phyloP scores from a whole-genome alignment of 345 rosid species.

The Salix caprea region DNA sequence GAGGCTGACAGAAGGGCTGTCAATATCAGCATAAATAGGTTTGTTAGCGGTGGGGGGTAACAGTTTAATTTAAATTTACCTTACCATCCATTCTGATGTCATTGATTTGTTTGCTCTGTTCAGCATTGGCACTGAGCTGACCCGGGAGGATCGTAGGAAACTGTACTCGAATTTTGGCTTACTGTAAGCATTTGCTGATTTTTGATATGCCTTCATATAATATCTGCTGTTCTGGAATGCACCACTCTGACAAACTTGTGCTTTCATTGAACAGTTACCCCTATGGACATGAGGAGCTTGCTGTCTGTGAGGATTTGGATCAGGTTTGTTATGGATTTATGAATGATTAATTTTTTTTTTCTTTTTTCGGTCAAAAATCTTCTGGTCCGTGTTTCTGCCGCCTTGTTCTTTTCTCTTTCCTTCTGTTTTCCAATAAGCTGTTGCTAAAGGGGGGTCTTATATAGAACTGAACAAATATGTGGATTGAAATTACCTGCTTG shows the following conservation, averaged over 20 bases:
- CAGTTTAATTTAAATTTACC: not conserved
- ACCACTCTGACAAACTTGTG: constrained; percentile 5
- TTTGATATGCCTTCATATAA: not conserved
- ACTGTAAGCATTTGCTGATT: constrained; percentile 49
- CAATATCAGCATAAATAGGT: constrained; percentile 94
- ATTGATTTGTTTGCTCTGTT: constrained; percentile 14
- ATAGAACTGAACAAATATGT: not conserved
- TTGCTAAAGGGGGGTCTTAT: not conserved
- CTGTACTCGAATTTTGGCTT: constrained; percentile 90
- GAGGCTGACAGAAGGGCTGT: constrained; percentile 99
- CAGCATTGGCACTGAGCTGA: constrained; percentile 99
- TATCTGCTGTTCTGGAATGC: not conserved
- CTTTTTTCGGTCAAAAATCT: not conserved
- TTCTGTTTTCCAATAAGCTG: no score
- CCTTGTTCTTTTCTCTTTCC: no score
- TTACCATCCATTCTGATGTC: no score
- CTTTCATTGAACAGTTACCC: constrained; percentile 46
- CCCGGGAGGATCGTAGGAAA: constrained; percentile 94
- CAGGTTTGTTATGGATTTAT: constrained; percentile 46
- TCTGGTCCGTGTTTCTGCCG: not conserved
- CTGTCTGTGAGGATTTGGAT: constrained; percentile 81
- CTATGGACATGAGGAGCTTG: constrained; percentile 87
- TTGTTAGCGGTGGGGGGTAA: not conserved
- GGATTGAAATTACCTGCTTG: not conserved
- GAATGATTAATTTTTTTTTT: not conserved